Evolutionary conservation across 2,329 filamentous ascomycete genomes (phyloP).

Genomic region (Phialocephala sp.): DNA sequence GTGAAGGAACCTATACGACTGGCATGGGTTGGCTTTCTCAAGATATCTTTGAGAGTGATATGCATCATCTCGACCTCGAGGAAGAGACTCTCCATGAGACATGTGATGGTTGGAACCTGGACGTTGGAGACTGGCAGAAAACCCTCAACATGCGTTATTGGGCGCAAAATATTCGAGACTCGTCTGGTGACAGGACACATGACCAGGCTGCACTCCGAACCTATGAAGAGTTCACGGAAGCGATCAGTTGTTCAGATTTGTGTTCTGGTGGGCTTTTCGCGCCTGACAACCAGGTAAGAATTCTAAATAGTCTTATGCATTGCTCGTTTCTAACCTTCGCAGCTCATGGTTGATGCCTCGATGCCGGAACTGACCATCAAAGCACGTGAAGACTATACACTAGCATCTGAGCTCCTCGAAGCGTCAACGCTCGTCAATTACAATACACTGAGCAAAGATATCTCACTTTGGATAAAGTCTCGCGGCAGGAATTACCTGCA

Average conservation of each 20-base stretch:
- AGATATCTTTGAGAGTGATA: slow-evolving; percentile 55
- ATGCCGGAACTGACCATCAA: slow-evolving; percentile 48
- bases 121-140: slow-evolving; percentile 62
- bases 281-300: slow-evolving; percentile 35
- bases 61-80: slow-evolving; percentile 53
- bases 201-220: slow-evolving; percentile 50
- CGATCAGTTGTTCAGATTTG: slow-evolving; percentile 70
- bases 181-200: slow-evolving; percentile 29
- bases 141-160: slow-evolving; percentile 49
- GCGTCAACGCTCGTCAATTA: slow-evolving; percentile 46
- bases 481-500: slow-evolving; percentile 38
- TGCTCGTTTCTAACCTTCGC: not conserved
- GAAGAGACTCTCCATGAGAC: slow-evolving; percentile 68
- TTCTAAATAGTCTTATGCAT: not conserved
- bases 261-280: slow-evolving; percentile 45
- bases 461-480: slow-evolving; percentile 40
- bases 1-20: slow-evolving; percentile 74
- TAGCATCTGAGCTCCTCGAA: slow-evolving; percentile 59
- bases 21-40: slow-evolving; percentile 81
- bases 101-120: slow-evolving; percentile 72
- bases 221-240: slow-evolving; percentile 60
- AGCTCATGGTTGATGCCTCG: slow-evolving; percentile 38
- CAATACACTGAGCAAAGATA: slow-evolving; percentile 28
- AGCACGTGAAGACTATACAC: slow-evolving; percentile 58
- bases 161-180: slow-evolving; percentile 41